These are phyloP conservation scores for Hylodesmum podocarpum DNA, from an alignment of 306 rosid species.

Conservation along the genomic window DNA sequence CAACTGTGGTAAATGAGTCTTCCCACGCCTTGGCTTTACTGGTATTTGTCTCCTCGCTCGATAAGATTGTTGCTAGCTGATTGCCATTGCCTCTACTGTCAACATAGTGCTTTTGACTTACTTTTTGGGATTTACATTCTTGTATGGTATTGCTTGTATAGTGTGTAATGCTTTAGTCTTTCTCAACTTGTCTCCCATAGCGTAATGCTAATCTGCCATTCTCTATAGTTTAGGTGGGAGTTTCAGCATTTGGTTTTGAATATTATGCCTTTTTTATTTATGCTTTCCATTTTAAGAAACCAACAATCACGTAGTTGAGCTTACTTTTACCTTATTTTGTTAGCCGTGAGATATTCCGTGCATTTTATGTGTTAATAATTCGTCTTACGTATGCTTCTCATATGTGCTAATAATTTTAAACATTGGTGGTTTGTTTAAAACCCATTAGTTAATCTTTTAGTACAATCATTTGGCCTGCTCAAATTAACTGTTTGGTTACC, in stretches of 20 bases:
- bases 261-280: constrained; percentile 24
- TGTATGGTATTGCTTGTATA: constrained; percentile 54
- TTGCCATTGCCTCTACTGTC: constrained; percentile 23
- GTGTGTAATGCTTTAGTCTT: constrained; percentile 33
- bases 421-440: not conserved
- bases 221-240: constrained; percentile 21
- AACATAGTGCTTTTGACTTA: not conserved
- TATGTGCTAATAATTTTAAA: not conserved
- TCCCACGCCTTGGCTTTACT: constrained; percentile 51
- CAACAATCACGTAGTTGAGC: constrained; percentile 10
- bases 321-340: not conserved
- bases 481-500: not conserved
- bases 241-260: constrained; percentile 19
- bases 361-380: not conserved
- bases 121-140: constrained; percentile 37
- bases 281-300: constrained; percentile 21
- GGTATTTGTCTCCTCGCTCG: constrained; percentile 30
- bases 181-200: not conserved
- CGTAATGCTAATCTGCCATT: constrained; percentile 15
- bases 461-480: not conserved
- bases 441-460: not conserved
- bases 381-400: too few species aligned
- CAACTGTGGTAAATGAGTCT: constrained; percentile 55
- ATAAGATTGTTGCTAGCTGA: constrained; percentile 18
- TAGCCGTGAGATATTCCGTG: not conserved